Base-by-base conservation (phyloP, 768 basidiomycete genomes). In the Butyriboletus loyo region DNA sequence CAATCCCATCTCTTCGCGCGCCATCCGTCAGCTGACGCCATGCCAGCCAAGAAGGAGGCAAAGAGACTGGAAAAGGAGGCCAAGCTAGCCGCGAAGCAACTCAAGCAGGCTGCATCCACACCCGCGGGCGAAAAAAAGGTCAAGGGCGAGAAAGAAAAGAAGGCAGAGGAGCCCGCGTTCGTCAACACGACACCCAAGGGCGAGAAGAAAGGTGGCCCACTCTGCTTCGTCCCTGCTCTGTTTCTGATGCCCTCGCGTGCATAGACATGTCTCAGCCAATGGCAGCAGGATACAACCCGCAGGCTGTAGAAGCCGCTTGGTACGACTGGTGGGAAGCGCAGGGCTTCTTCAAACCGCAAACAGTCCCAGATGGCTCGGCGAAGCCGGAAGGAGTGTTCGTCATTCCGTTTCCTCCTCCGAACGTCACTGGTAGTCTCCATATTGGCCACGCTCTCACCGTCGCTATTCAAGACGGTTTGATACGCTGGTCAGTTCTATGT, bases 301-400 rank as follows among this genome's bases (percentile, higher is more conserved):
- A 90, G 57, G 89, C 90, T 31, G 89, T 98, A 53, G 96, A 98
- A 66, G 78, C 94, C 0, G 86, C 92, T 2, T 98, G 97, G 92
- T 98, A 98, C 62, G 92, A 96, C 62, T 98, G 97, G 97, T 98
- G 96, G 96, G 77, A 84, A 34, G 80, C 83, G 4, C 80, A 93
- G 63, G 95, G 92, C 5, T 96, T 87, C 77, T 97, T 96, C 82
- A 82, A 84, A 59, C 93, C 96, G 4, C 78, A 81, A 53, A 71
- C 81, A 15, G 77, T 76, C 0, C 64, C 77, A 0, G 77, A 87
- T 46, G 85, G 84, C 11, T 74, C 80, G 15, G 70, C 76, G 45
- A 82, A 84, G 46, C 75, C 79, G 1, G 83, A 87, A 35, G 88
- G 85, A 25, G 65, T 74, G 13, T 98, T 98, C 66, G 85, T 95